These are phyloP conservation scores for Nothophoma quercina DNA, from an alignment of 2,329 filamentous ascomycete genomes.

Conservation along the genomic window DNA sequence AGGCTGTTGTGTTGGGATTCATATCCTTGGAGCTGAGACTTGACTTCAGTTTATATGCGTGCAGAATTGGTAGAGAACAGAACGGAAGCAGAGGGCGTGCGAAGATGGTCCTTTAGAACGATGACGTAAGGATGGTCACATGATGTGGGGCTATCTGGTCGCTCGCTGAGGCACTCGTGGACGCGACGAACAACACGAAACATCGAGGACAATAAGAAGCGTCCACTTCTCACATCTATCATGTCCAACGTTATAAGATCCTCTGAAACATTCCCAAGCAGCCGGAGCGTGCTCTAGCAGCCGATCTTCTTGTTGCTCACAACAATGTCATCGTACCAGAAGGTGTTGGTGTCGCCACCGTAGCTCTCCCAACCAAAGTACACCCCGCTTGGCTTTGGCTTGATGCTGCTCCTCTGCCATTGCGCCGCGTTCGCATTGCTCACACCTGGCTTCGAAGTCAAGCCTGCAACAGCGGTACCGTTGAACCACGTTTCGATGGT, in stretches of 20 bases:
- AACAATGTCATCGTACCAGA: constrained; percentile 69
- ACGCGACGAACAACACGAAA: no score
- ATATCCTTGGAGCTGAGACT: no score
- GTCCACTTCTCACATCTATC: no score
- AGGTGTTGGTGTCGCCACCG: constrained; percentile 66
- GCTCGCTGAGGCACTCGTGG: no score
- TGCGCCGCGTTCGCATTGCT: constrained; percentile 61
- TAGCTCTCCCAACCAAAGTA: constrained; percentile 72
- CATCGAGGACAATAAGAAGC: no score
- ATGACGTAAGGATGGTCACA: constrained; percentile 1
- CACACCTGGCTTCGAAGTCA: constrained; percentile 58
- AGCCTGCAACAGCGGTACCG: constrained; percentile 58
- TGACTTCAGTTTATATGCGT: no score
- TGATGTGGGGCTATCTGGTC: background rate
- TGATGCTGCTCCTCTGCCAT: constrained; percentile 60
- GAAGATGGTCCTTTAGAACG: background rate
- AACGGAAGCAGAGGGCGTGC: background rate
- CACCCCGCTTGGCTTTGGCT: constrained; percentile 62
- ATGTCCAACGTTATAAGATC: no score
- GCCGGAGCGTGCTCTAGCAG: constrained; percentile 46
- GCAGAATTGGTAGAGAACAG: no score
- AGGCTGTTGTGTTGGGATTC: no score
- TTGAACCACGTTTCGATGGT: constrained; percentile 69
- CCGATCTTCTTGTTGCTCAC: constrained; percentile 59
- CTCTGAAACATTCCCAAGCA: no score